Evolutionary conservation across 1,284 basidiomycete genomes (phyloP), one percentile per base, ranked within the genome.

Genomic region (Kalmanozyma brasiliensis): DNA sequence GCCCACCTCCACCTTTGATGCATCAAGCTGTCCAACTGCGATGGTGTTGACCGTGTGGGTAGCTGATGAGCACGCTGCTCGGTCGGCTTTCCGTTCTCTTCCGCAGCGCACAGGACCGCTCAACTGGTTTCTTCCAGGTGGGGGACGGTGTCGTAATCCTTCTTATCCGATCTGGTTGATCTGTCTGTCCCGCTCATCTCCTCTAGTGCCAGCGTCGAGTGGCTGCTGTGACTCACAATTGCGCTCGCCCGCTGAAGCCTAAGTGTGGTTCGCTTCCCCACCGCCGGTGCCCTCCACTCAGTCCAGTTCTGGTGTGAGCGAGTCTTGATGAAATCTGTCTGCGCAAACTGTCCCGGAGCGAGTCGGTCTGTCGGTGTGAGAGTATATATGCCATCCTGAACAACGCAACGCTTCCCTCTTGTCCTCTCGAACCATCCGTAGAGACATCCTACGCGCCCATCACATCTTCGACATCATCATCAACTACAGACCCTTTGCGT

Each of bases 11-110:
- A 58, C 55, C 53, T 44, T 41, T 11, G n/a, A 22, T 14, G 20
- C 40, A 17, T 22, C 42, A n/a, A n/a, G n/a, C n/a, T n/a, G n/a
- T n/a, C n/a, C n/a, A n/a, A n/a, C n/a, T n/a, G n/a, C n/a, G n/a
- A n/a, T n/a, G n/a, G n/a, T n/a, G n/a, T n/a, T 8, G n/a, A 19
- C 32, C 30, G 20, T 33, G 42, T 5, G 6, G 5, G n/a, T 34
- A 7, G 24, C n/a, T 7, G 29, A 43, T 4, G 17, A 20, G 17
- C 14, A 43, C 26, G 7, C n/a, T 36, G 23, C n/a, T 33, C 49
- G 57, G 49, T 26, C 40, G 38, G 38, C 44, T 46, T 59, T 33
- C 57, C 57, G 57, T 60, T 34, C 20, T 34, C 38, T 38, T 34
- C 49, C 57, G 56, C 32, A n/a, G n/a, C n/a, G n/a, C n/a, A n/a